phyloP scores from a whole-genome alignment of 345 rosid genomes.

The Euphorbia lathyris region DNA sequence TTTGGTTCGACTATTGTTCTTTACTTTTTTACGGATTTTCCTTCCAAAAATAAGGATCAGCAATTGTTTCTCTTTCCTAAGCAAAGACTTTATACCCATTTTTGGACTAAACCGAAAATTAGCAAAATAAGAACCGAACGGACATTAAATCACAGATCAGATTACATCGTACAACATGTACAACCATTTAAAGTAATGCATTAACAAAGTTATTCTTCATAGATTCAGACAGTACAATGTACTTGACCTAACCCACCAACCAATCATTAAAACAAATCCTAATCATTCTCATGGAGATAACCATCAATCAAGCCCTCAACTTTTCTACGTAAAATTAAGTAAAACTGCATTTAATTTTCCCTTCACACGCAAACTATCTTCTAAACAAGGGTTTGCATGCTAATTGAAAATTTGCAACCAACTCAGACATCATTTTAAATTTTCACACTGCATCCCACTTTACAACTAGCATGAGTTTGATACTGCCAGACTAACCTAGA shows the following conservation, averaged over 20 bases:
- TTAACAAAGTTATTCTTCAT: conserved; percentile 1
- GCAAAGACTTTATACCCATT: too few relatives aligned
- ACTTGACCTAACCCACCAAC: conserved; percentile 3
- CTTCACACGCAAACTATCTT: neutral
- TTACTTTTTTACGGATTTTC: too few relatives aligned
- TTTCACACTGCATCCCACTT: neutral
- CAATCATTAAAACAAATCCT: neutral
- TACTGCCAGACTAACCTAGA: too few relatives aligned
- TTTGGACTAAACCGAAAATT: too few relatives aligned
- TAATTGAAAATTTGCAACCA: neutral
- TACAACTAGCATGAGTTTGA: neutral
- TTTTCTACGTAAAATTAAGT: neutral
- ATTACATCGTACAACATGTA: neutral
- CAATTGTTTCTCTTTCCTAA: too few relatives aligned
- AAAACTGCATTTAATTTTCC: neutral
- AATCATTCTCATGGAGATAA: neutral
- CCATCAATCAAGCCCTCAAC: neutral
- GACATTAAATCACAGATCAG: neutral
- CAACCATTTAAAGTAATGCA: neutral
- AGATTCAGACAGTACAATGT: neutral
- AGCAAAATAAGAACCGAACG: too few relatives aligned
- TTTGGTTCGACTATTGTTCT: too few relatives aligned
- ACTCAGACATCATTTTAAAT: neutral
- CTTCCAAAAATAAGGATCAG: too few relatives aligned
- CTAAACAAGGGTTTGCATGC: too few relatives aligned